These are phyloP conservation scores for Crucibulum laeve DNA, from an alignment of 768 basidiomycete species.

Conservation along the genomic window DNA sequence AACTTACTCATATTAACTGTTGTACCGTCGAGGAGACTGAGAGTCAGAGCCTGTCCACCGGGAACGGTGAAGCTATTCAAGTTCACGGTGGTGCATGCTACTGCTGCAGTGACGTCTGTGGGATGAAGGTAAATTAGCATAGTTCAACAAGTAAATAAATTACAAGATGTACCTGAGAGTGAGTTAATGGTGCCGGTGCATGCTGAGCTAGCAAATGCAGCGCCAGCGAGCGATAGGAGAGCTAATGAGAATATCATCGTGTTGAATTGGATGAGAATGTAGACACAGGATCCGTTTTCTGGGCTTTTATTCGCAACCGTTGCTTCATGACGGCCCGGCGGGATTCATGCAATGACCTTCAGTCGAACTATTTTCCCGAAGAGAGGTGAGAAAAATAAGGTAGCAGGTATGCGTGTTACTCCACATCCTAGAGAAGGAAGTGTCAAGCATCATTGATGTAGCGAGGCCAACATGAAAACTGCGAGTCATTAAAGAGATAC, in stretches of 20 bases:
- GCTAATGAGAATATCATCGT: conserved; percentile 1
- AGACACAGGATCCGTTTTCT: background rate
- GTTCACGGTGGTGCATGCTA: conserved; percentile 53
- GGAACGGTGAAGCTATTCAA: conserved; percentile 56
- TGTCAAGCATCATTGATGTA: too few relatives aligned
- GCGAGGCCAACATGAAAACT: too few relatives aligned
- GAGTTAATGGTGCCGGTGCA: conserved; percentile 56
- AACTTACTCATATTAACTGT: conserved; percentile 56
- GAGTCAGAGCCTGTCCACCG: conserved; percentile 43
- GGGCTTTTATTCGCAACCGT: background rate
- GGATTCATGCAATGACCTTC: background rate
- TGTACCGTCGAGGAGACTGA: conserved; percentile 41
- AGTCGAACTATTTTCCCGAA: background rate
- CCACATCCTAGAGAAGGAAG: too few relatives aligned
- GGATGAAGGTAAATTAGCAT: background rate
- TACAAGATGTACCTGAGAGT: conserved; percentile 27
- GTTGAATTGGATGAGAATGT: too few relatives aligned
- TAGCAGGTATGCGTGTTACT: too few relatives aligned
- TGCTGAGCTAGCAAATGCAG: conserved; percentile 13
- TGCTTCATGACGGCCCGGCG: background rate
- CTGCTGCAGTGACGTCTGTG: conserved; percentile 44
- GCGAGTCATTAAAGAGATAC: too few relatives aligned
- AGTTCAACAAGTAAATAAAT: background rate
- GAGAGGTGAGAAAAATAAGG: background rate
- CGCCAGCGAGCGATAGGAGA: conserved; percentile 10